Base-by-base conservation (phyloP, 495 filamentous ascomycete genomes). In the Physcia stellaris region DNA sequence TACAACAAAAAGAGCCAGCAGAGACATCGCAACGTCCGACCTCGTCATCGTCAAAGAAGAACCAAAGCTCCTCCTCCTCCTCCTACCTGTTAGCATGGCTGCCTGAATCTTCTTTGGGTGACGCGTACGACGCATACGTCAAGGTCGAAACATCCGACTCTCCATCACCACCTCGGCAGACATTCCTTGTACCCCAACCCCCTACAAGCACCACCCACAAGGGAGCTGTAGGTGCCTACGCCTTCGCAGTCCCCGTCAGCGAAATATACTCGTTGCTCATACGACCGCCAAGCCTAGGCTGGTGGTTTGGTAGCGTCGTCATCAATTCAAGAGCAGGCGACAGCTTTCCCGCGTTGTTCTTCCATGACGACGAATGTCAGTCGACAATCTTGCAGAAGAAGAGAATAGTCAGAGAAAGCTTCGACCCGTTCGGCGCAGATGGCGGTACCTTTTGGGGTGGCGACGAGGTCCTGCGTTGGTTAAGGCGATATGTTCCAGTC, bases 291-390 rank as follows among this genome's bases (percentile, higher is more conserved):
- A 94, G 83, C 57, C 55, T 94, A 13, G 90, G 90, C 17, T 98
- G 90, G 90, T 96, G 92, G 90, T 95, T 86, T 58, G 90, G 90
- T 28, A 92, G 83, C 49, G 49, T 96, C 3, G 80, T 98, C 27
- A 84, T 96, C 57, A 96, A 96, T 49, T 84, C 83, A 0, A 66
- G 83, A 4, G 78, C 78, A 2, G 90, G 92, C 2, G 85, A 95
- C 55, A 82, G 77, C 52, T 95, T 95, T 50, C 90, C 90, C 0
- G 85, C 92, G 7, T 64, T 98, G 4, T 98, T 98, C 59, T 98
- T 98, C 59, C 90, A 98, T 47, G 90, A 98, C 49, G 81, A 71
- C 38, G 92, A 98, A 66, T 98, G 90, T 58, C 82, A 94, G 57
- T 86, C 79, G 31, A 98, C 90, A 4, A 94, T 96, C 26, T 57